Percentiles rank a stretch among this genome's conserved stretches.
These are phyloP conservation scores for Fusarium nematophilum DNA, from an alignment of 2,329 filamentous ascomycete species.

Conservation along the genomic window DNA sequence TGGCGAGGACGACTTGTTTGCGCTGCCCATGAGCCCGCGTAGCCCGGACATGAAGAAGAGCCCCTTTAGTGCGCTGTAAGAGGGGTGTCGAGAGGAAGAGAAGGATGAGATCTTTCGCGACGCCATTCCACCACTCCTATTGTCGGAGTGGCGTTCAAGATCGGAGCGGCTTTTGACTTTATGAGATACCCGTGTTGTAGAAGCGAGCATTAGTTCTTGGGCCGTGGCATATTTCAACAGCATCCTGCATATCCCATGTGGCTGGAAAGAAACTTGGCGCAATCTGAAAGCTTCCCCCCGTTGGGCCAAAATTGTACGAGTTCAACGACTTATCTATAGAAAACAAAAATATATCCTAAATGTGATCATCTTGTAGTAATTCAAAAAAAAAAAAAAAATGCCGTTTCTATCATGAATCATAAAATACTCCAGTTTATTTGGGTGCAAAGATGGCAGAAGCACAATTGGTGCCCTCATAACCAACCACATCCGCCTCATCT, in stretches of 20 bases:
- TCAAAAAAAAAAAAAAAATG: neutral
- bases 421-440: neutral
- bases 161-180: conserved; percentile 9
- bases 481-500: neutral
- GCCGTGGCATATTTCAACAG: neutral
- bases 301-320: neutral
- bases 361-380: neutral
- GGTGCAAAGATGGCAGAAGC: neutral
- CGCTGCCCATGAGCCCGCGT: conserved; percentile 85
- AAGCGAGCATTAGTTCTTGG: conserved; percentile 24
- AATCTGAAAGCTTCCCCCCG: neutral
- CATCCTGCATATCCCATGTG: neutral
- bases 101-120: neutral
- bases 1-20: conserved; percentile 83
- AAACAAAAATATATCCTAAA: neutral
- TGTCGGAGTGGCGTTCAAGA: neutral
- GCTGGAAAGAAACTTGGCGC: neutral
- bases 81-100: neutral
- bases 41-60: conserved; percentile 88
- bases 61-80: conserved; percentile 73
- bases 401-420: conserved; percentile 3
- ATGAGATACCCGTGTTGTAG: conserved; percentile 31
- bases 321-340: neutral
- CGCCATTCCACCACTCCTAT: neutral
- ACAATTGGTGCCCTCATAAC: neutral